Evolutionary conservation across 306 rosid genomes (phyloP), one percentile per base, ranked within the genome.

Genomic region (Psophocarpus tetragonolobus): DNA sequence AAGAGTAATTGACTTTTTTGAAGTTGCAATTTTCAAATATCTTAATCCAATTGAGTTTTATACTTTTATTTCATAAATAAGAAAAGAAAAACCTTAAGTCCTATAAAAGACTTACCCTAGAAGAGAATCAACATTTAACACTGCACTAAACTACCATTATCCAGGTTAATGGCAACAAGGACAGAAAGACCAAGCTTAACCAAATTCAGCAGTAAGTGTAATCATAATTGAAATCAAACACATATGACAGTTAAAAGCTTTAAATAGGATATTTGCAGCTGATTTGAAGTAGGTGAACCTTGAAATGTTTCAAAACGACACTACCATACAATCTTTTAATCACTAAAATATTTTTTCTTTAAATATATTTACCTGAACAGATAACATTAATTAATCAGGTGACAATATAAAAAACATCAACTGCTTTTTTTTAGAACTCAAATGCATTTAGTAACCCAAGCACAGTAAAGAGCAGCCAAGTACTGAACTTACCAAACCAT

Each of bases 401-500:
- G 48, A 64, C 38, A 32, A 39, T 60, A 50, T 4, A 60, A 32
- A 23, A 42, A 26, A 30, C 82, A 74, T 74, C n/a, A 66, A 57
- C 72, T 13, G 30, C 35, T 41, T 57, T 63, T 63, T 63, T 2
- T 14, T 54, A 74, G 38, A 71, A 53, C 51, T 39, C 44, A 24
- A 38, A 67, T 17, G 57, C 73, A 79, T 26, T 51, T 38, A 66
- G 30, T 56, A 60, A 67, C 30, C 57, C 48, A 41, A 20, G 45
- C 39, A 53, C 48, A 24, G 9, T 44, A 80, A 75, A 71, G 56
- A 76, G 17, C 60, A 78, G 39, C 32, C 47, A 33, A 45, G 38
- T 38, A 60, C 21, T 75, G 51, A 30, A 85, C 91, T 77, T 88
- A 92, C 99, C 97, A 84, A 63, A 63, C 85, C 79, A 76, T 84